phyloP scores from a whole-genome alignment of 768 basidiomycete genomes.

The Amanita exitialis region DNA sequence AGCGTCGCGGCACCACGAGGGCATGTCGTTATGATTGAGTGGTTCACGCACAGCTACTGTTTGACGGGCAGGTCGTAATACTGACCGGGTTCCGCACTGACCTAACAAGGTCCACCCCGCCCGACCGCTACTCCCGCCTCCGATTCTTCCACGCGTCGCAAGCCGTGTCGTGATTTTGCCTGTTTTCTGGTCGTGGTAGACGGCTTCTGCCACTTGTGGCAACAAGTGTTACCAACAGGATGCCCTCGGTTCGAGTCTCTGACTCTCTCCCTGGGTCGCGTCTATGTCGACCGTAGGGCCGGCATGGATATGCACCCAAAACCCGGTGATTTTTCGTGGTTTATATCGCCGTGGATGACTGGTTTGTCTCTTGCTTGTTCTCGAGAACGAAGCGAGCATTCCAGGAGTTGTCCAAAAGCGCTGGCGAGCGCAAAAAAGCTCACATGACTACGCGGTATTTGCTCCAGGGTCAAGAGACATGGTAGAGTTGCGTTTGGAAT shows the following conservation, averaged over 20 bases:
- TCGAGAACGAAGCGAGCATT: slow-evolving; percentile 11
- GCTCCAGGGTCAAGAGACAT: slow-evolving; percentile 8
- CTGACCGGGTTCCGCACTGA: slow-evolving; percentile 16
- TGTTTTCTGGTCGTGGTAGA: neutral
- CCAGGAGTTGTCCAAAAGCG: slow-evolving; percentile 35
- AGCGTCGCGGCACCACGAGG: slow-evolving; percentile 32
- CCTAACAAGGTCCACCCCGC: slow-evolving; percentile 7
- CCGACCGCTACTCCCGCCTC: slow-evolving; percentile 1
- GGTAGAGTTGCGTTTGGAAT: slow-evolving; percentile 5
- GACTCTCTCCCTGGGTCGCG: slow-evolving; percentile 27
- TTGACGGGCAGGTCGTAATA: slow-evolving; percentile 5
- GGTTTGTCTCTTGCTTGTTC: slow-evolving; percentile 12
- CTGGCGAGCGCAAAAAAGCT: slow-evolving; percentile 38
- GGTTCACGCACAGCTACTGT: slow-evolving; percentile 24
- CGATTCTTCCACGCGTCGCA: slow-evolving; percentile 9
- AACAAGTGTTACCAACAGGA: slow-evolving; percentile 30
- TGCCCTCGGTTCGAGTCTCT: slow-evolving; percentile 28
- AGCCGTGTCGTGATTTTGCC: slow-evolving; percentile 8
- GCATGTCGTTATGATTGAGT: slow-evolving; percentile 23
- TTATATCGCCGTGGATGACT: slow-evolving; percentile 46
- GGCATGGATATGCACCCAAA: slow-evolving; percentile 22
- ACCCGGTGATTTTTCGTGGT: slow-evolving; percentile 42
- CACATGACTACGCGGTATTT: slow-evolving; percentile 38
- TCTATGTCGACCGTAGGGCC: slow-evolving; percentile 6
- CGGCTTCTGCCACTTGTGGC: slow-evolving; percentile 7